Conservation (phyloP, 2,329 filamentous ascomycete genomes). For the Beauveria caledonica region DNA sequence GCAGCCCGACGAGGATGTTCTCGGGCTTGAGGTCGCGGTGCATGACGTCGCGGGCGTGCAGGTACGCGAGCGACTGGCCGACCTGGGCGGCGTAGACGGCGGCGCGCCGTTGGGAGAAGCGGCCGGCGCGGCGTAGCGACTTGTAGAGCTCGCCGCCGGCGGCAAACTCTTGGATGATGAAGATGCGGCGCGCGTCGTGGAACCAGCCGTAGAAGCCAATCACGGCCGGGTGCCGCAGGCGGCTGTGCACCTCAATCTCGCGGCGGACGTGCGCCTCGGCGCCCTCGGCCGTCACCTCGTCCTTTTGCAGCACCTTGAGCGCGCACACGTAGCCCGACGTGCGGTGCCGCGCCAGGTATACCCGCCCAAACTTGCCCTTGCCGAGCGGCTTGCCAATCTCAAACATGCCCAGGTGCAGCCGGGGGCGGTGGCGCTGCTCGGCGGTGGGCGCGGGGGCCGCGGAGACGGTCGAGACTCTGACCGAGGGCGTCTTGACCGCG, state of each 20-base stretch:
- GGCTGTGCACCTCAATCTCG: slow-evolving; percentile 84
- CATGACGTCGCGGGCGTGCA: slow-evolving; percentile 87
- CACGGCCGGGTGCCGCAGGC: slow-evolving; percentile 78
- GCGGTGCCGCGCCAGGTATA: slow-evolving; percentile 75
- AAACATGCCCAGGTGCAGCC: slow-evolving; percentile 69
- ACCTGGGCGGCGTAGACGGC: slow-evolving; percentile 84
- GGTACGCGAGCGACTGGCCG: slow-evolving; percentile 73
- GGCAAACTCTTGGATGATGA: slow-evolving; percentile 79
- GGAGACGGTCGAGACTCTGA: background rate
- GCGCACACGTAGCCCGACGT: slow-evolving; percentile 75
- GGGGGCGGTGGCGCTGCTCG: slow-evolving; percentile 38
- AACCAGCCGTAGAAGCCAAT: slow-evolving; percentile 78
- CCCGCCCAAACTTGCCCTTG: slow-evolving; percentile 81
- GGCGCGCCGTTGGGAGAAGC: slow-evolving; percentile 78
- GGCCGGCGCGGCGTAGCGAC: slow-evolving; percentile 66
- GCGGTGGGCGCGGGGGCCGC: slow-evolving; percentile 18
- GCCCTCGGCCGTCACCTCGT: slow-evolving; percentile 62
- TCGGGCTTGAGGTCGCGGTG: slow-evolving; percentile 68
- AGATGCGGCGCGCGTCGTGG: slow-evolving; percentile 80
- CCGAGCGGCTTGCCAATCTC: slow-evolving; percentile 79
- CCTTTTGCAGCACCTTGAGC: slow-evolving; percentile 79
- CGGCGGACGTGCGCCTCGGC: slow-evolving; percentile 81
- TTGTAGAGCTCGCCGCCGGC: slow-evolving; percentile 83
- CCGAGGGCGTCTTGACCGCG: background rate
- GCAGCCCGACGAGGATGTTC: slow-evolving; percentile 25